Percentiles rank a stretch among this genome's conserved stretches.
These are phyloP conservation scores for Trichomonascaceae sp. DNA, from an alignment of 1,139 yeast genomes.

Conservation along the genomic window DNA sequence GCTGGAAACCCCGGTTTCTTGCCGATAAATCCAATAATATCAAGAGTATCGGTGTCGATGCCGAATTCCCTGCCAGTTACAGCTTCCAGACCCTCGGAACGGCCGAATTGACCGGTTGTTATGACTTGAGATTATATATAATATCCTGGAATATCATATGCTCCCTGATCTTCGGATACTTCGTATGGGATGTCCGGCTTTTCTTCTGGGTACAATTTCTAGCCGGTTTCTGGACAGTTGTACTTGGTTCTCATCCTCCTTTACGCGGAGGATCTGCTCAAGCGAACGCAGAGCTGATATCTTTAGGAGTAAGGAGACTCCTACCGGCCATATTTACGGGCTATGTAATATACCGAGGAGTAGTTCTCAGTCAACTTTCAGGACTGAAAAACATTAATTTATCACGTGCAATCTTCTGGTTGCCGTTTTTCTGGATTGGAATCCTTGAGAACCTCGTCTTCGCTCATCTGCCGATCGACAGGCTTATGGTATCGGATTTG, in stretches of 20 bases:
- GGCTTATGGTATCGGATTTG: slow-evolving; percentile 67
- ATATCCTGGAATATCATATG: slow-evolving; percentile 53
- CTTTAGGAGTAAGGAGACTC: slow-evolving; percentile 66
- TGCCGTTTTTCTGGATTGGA: slow-evolving; percentile 80
- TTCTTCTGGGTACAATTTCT: slow-evolving; percentile 57
- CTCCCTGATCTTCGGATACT: slow-evolving; percentile 50
- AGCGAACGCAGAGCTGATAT: slow-evolving; percentile 51
- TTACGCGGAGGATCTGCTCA: slow-evolving; percentile 49
- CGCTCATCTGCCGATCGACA: slow-evolving; percentile 80
- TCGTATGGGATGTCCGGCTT: slow-evolving; percentile 46
- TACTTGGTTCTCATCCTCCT: slow-evolving; percentile 82
- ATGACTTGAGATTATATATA: slow-evolving; percentile 60
- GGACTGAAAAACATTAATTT: slow-evolving; percentile 32
- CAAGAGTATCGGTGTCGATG: slow-evolving; percentile 55
- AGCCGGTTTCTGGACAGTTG: slow-evolving; percentile 84
- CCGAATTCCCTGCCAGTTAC: slow-evolving; percentile 72
- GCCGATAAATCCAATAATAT: slow-evolving; percentile 37
- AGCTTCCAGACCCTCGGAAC: slow-evolving; percentile 41
- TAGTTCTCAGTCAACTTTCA: slow-evolving; percentile 36
- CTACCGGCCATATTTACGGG: slow-evolving; percentile 70
- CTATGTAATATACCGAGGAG: slow-evolving; percentile 62
- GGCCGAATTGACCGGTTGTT: slow-evolving; percentile 42
- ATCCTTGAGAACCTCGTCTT: slow-evolving; percentile 80
- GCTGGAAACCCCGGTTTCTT: slow-evolving; percentile 39
- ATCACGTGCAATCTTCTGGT: slow-evolving; percentile 60